Conservation (phyloP, 106 monocot genomes). For the Hemerocallis citrina region DNA sequence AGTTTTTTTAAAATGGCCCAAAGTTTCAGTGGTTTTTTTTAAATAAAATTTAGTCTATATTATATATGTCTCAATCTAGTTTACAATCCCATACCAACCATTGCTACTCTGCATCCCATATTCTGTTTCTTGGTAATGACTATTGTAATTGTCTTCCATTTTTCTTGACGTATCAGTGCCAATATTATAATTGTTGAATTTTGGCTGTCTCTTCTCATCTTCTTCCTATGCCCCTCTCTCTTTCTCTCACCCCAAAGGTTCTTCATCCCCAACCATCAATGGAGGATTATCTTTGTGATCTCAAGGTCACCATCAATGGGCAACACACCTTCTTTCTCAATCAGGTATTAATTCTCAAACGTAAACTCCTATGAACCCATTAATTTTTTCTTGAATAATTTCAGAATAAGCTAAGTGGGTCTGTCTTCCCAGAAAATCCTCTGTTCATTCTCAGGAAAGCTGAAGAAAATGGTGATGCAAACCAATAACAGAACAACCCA, state of each 20-base stretch:
- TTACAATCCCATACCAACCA: too few species aligned
- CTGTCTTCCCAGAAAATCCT: constrained; percentile 20
- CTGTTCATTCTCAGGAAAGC: constrained; percentile 42
- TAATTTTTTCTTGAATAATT: neutral
- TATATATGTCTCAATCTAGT: too few species aligned
- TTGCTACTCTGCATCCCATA: too few species aligned
- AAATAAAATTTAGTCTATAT: too few species aligned
- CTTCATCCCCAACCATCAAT: neutral
- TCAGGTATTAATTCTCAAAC: constrained; percentile 35
- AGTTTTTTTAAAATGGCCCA: too few species aligned
- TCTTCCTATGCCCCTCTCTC: neutral
- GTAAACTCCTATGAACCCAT: neutral
- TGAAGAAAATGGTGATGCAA: constrained; percentile 36
- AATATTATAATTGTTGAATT: constrained; percentile 1
- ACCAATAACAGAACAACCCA: constrained; percentile 33
- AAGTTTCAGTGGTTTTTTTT: too few species aligned
- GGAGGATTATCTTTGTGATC: constrained; percentile 38
- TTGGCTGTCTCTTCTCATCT: neutral
- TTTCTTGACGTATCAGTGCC: too few species aligned
- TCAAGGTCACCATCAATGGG: constrained; percentile 68
- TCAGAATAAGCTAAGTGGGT: too few species aligned
- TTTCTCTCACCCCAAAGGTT: neutral
- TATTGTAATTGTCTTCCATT: too few species aligned
- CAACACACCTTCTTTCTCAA: constrained; percentile 53
- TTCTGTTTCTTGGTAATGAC: too few species aligned